Evolutionary conservation across 1,284 basidiomycete species (phyloP).

Genomic region (Earliella scabrosa): DNA sequence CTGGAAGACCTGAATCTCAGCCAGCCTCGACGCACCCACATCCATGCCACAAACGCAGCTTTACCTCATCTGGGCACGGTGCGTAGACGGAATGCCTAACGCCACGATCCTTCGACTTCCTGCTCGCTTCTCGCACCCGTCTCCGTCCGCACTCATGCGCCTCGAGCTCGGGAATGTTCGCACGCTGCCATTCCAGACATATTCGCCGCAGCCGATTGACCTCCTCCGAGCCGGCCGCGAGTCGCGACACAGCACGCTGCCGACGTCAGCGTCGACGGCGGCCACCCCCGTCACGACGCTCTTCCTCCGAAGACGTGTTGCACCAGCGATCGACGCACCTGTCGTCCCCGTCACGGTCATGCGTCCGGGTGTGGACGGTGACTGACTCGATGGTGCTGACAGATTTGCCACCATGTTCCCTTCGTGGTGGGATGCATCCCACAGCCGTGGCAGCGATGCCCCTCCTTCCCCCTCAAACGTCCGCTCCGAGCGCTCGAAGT

Average conservation of each 20-base stretch:
- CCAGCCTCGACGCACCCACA: not conserved
- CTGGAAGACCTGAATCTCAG: not conserved
- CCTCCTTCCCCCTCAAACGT: slow-evolving; percentile 1
- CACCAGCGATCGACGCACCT: not conserved
- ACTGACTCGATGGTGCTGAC: not conserved
- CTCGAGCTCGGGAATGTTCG: not conserved
- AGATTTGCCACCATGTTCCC: not conserved
- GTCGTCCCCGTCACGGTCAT: no score
- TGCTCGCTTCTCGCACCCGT: not conserved
- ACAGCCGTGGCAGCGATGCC: slow-evolving; percentile 20
- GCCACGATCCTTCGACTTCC: not conserved
- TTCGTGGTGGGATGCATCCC: slow-evolving; percentile 19
- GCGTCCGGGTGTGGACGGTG: not conserved
- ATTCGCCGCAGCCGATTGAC: not conserved
- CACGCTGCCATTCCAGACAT: not conserved
- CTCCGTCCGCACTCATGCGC: no score
- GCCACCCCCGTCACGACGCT: not conserved
- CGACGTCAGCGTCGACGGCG: no score
- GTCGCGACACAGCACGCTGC: no score
- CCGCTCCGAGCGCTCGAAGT: not conserved
- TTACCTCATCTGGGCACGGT: not conserved
- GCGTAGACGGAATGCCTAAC: not conserved
- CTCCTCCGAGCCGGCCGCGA: no score
- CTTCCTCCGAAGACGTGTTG: no score
- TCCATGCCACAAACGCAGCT: no score